Conservation (phyloP, 2,329 filamentous ascomycete genomes). For the Arthrobotrys sinensis region DNA sequence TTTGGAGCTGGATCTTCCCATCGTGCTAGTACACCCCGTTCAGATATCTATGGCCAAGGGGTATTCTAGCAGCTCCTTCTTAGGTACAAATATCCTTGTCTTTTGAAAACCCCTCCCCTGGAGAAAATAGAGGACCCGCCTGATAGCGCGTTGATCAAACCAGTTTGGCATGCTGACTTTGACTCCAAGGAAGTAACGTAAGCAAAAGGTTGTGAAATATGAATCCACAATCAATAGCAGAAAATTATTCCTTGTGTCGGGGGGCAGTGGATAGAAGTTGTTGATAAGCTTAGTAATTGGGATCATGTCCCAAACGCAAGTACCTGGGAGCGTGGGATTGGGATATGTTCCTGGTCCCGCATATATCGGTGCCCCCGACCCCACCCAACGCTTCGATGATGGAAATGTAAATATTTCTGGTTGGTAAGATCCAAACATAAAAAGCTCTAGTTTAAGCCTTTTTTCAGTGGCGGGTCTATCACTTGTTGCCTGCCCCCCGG, state of each 20-base stretch:
- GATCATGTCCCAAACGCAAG: neutral
- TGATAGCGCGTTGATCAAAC: neutral
- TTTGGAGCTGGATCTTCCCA: too few relatives aligned
- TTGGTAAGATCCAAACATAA: constrained; percentile 29
- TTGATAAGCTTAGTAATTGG: neutral
- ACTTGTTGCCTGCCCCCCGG: neutral
- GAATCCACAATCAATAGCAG: neutral
- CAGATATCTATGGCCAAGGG: neutral
- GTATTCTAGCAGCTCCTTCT: neutral
- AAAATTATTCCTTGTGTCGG: neutral
- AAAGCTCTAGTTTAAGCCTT: constrained; percentile 7
- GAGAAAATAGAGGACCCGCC: neutral
- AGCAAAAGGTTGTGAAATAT: neutral
- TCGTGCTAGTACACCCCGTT: too few relatives aligned
- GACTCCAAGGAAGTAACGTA: neutral
- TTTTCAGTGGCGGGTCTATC: neutral
- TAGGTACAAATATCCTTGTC: neutral
- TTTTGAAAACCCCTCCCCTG: constrained; percentile 2
- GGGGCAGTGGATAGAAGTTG: neutral
- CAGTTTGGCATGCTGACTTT: neutral
- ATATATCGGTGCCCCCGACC: neutral
- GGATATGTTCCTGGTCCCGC: neutral
- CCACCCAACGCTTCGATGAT: neutral
- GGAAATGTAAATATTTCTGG: constrained; percentile 27
- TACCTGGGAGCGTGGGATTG: neutral